These are phyloP conservation scores for Apiotrichum siamense DNA, from an alignment of 1,284 basidiomycete species.

Conservation along the genomic window DNA sequence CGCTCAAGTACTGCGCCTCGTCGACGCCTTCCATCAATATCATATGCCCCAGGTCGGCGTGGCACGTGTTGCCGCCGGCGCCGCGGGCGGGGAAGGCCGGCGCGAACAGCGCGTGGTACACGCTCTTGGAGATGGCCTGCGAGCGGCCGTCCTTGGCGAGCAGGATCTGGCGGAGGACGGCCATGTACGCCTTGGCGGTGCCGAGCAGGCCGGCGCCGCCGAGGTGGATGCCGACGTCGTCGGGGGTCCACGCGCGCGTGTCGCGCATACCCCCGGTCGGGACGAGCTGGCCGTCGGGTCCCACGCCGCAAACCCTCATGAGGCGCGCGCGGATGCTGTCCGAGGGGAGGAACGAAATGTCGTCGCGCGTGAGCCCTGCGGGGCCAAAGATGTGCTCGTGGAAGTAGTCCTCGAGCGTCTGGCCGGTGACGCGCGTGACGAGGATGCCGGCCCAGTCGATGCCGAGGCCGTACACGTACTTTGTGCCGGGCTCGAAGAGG, in stretches of 20 bases:
- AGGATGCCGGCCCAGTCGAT: slow-evolving; percentile 41
- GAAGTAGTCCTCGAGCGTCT: slow-evolving; percentile 34
- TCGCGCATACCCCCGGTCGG: slow-evolving; percentile 3
- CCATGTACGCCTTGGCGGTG: slow-evolving; percentile 28
- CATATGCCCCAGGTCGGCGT: slow-evolving; percentile 7
- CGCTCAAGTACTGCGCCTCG: slow-evolving; percentile 3
- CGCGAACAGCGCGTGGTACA: slow-evolving; percentile 21
- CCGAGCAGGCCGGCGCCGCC: slow-evolving; percentile 38
- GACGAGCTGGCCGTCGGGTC: slow-evolving; percentile 12
- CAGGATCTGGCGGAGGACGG: slow-evolving; percentile 25
- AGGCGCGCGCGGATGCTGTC: slow-evolving; percentile 7
- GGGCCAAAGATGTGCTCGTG: slow-evolving; percentile 35
- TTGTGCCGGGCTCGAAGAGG: slow-evolving; percentile 32
- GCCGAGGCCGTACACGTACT: slow-evolving; percentile 27
- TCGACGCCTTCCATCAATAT: background rate
- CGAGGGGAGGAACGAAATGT: slow-evolving; percentile 31
- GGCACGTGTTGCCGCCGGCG: slow-evolving; percentile 2
- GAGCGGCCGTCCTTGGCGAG: slow-evolving; percentile 2
- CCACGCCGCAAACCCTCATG: slow-evolving; percentile 17
- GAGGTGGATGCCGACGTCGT: slow-evolving; percentile 1
- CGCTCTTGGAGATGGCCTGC: slow-evolving; percentile 11
- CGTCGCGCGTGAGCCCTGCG: slow-evolving; percentile 20
- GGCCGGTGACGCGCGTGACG: slow-evolving; percentile 30
- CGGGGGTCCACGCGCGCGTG: background rate
- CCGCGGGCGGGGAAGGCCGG: slow-evolving; percentile 5